These are phyloP conservation scores for Artemisia tridentata DNA, from an alignment of 129 eudicot genomes.

Conservation along the genomic window DNA sequence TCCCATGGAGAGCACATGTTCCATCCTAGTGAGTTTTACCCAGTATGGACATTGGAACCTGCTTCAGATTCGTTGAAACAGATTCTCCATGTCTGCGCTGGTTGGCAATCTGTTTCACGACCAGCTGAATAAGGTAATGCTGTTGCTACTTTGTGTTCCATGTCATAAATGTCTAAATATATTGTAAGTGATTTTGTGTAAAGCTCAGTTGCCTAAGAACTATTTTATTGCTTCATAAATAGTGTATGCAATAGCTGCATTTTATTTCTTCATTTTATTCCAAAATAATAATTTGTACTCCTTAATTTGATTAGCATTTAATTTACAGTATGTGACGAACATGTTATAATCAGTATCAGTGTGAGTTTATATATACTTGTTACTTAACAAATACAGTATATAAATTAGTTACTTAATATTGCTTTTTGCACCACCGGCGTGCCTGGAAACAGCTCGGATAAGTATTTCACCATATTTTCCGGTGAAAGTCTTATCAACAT, in stretches of 20 bases:
- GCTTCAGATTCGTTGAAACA: conserved; percentile 72
- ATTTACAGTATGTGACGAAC: no score
- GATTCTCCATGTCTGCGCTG: conserved; percentile 51
- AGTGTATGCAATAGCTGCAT: no score
- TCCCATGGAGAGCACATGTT: conserved; percentile 45
- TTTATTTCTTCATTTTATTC: no score
- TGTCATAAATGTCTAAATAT: background rate
- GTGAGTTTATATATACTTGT: no score
- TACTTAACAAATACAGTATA: no score
- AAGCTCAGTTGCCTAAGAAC: background rate
- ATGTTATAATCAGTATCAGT: no score
- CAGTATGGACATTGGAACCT: conserved; percentile 68
- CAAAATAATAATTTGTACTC: no score
- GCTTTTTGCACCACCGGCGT: background rate
- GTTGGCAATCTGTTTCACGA: conserved; percentile 72
- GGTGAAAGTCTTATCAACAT: conserved; percentile 46
- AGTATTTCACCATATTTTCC: conserved; percentile 42
- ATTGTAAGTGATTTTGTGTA: background rate
- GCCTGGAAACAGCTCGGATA: conserved; percentile 43
- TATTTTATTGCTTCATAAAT: no score
- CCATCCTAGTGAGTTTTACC: conserved; percentile 61
- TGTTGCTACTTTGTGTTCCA: background rate
- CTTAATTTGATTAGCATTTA: no score
- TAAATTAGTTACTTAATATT: no score
- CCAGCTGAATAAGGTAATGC: conserved; percentile 37